Conservation (phyloP, 768 basidiomycete genomes). For the Cytidiella melzeri region DNA sequence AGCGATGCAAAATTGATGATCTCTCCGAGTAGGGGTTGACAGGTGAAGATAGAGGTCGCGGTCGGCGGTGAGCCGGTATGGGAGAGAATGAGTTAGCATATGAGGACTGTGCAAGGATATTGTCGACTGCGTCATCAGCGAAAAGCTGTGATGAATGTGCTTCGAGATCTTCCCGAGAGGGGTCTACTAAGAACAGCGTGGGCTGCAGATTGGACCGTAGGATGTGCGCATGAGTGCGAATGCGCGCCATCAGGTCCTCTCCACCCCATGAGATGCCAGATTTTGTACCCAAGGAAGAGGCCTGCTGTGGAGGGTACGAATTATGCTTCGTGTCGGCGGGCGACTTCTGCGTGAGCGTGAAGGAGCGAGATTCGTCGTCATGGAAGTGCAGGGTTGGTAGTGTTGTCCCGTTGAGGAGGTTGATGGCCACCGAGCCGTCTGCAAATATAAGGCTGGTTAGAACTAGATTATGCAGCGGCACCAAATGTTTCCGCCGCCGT, state of each 20-base stretch:
- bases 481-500: too few relatives aligned
- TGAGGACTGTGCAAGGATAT: constrained; percentile 76
- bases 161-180: constrained; percentile 88
- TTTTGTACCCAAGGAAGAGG: constrained; percentile 36
- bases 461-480: background rate
- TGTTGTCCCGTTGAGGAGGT: constrained; percentile 79
- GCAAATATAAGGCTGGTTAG: constrained; percentile 8
- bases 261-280: constrained; percentile 71
- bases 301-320: constrained; percentile 58
- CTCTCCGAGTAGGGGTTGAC: constrained; percentile 55
- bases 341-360: constrained; percentile 43
- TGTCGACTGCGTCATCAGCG: constrained; percentile 81
- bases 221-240: constrained; percentile 73
- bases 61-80: constrained; percentile 76
- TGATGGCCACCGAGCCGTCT: constrained; percentile 89
- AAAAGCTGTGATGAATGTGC: constrained; percentile 83
- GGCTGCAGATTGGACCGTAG: constrained; percentile 84
- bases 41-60: constrained; percentile 50
- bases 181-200: constrained; percentile 85
- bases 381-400: constrained; percentile 92
- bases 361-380: constrained; percentile 90
- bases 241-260: constrained; percentile 73
- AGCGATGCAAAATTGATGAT: constrained; percentile 77
- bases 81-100: constrained; percentile 75
- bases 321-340: constrained; percentile 25